Base-by-base conservation (phyloP, 2,329 filamentous ascomycete genomes). In the Cladophialophora exuberans region DNA sequence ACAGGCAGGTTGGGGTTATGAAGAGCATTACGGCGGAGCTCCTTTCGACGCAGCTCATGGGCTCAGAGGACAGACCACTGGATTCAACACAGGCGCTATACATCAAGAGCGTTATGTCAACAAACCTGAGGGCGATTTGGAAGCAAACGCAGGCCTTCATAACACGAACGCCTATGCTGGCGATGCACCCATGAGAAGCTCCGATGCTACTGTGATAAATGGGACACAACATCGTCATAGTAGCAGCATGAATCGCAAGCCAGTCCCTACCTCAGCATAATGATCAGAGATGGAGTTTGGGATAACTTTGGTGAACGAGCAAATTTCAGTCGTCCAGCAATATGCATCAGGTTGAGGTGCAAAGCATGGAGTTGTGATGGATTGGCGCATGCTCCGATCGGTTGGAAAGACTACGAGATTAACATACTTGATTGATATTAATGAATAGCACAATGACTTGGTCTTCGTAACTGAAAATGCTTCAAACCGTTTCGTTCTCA, bases 1-100 rank as follows among this genome's bases (percentile, higher is more conserved):
- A 54, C 79, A 80, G 62, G 84, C 77, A 6, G 83, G 82, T 1
- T 87, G 84, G 84, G 84, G 83, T 17, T 70, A 74, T 26, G 70
- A 67, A 4, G 69, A 70, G 41, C 69, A 72, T 26, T 69, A 68
- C 56, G 71, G 69, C 15, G 72, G 74, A 39, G 72, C 75, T 4
- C 75, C 74, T 0, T 72, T 72, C 43, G 75, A 78, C 62, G 73
- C 75, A 18, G 66, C 63, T 10, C 35, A 65, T 54, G 41, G 56
- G 15, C 48, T 65, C 17, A 50, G 63, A 50, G 62, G 62, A 10
- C 46, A 52, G 13, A 42, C 48, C 6, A 47, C 52, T 23, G 60
- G 62, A 5, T 64, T 64, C 53, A 58, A 62, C 43, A 62, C 53
- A 9, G 53, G 42, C n/a, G 53, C 60, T 22, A 18, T 44, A 2